Percentiles rank a stretch among this genome's conserved stretches.
These are phyloP conservation scores for Ogataea pilisensis DNA, from an alignment of 805 yeast genomes.

Conservation along the genomic window DNA sequence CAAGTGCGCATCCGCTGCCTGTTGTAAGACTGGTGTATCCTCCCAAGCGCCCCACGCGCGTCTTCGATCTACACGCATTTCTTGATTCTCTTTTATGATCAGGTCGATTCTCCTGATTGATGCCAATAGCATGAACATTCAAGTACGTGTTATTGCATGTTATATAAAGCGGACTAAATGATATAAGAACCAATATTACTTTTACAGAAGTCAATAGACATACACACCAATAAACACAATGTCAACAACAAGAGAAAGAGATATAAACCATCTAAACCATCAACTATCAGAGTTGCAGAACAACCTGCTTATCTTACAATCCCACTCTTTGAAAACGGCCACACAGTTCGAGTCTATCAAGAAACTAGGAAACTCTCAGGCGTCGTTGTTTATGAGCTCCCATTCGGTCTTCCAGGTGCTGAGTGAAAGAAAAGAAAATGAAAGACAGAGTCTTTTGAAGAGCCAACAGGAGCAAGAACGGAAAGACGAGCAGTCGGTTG, in stretches of 20 bases:
- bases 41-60: too few relatives aligned
- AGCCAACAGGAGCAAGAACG: constrained; percentile 5
- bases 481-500: neutral
- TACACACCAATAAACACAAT: too few relatives aligned
- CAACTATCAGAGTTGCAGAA: constrained; percentile 20
- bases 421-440: constrained; percentile 24
- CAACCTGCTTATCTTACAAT: constrained; percentile 19
- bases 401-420: constrained; percentile 27
- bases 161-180: too few relatives aligned
- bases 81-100: too few relatives aligned
- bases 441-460: constrained; percentile 13
- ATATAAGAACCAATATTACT: too few relatives aligned
- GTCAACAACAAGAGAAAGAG: constrained; percentile 18
- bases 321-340: constrained; percentile 19
- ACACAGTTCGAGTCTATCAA: constrained; percentile 25
- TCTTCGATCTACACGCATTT: too few relatives aligned
- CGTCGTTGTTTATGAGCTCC: constrained; percentile 28
- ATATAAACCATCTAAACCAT: constrained; percentile 18
- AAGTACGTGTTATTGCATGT: too few relatives aligned
- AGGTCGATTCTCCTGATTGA: too few relatives aligned
- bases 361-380: constrained; percentile 25
- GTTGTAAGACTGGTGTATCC: too few relatives aligned
- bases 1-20: too few relatives aligned
- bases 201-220: too few relatives aligned
- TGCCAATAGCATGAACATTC: too few relatives aligned